Evolutionary conservation across 495 filamentous ascomycete genomes (phyloP).

Genomic region (Hypoxylon intermedium): DNA sequence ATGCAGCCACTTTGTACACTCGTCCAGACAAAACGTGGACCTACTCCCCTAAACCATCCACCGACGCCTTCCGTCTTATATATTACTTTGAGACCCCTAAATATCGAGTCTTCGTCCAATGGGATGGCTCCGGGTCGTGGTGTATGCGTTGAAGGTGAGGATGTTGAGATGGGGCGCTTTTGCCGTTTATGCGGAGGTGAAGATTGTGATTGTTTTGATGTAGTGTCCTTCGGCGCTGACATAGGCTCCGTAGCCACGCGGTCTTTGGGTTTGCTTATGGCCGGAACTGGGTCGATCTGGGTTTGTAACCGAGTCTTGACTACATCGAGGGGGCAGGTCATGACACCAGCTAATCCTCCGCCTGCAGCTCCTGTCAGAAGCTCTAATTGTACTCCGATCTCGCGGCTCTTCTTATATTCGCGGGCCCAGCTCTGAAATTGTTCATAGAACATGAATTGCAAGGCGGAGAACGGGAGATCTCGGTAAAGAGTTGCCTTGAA

Average conservation of each 20-base stretch:
- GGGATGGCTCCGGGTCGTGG: conserved; percentile 74
- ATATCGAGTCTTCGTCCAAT: conserved; percentile 85
- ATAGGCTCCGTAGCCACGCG: conserved; percentile 23
- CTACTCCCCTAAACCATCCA: conserved; percentile 95
- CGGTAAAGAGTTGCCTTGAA: conserved; percentile 94
- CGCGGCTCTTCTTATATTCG: conserved; percentile 67
- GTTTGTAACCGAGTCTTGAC: conserved; percentile 99
- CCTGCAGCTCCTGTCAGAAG: conserved; percentile 90
- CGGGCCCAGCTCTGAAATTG: conserved; percentile 85
- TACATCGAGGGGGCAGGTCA: conserved; percentile 95
- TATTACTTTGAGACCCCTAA: conserved; percentile 83
- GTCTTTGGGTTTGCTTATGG: conserved; percentile 33
- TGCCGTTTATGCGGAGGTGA: conserved; percentile 50
- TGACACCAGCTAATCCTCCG: conserved; percentile 89
- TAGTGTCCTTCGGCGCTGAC: conserved; percentile 24
- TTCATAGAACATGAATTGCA: conserved; percentile 98
- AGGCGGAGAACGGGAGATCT: conserved; percentile 91
- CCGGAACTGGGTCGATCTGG: conserved; percentile 67
- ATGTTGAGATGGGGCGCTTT: conserved; percentile 79
- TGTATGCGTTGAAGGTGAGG: conserved; percentile 80
- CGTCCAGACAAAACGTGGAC: conserved; percentile 94
- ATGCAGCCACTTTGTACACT: conserved; percentile 96
- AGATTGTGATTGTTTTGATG: conserved; percentile 26
- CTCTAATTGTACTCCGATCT: conserved; percentile 86
- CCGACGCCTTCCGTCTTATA: conserved; percentile 85